Evolutionary conservation across 192 early-diverging fungal genomes (phyloP).

Genomic region (Coemansia sp.): DNA sequence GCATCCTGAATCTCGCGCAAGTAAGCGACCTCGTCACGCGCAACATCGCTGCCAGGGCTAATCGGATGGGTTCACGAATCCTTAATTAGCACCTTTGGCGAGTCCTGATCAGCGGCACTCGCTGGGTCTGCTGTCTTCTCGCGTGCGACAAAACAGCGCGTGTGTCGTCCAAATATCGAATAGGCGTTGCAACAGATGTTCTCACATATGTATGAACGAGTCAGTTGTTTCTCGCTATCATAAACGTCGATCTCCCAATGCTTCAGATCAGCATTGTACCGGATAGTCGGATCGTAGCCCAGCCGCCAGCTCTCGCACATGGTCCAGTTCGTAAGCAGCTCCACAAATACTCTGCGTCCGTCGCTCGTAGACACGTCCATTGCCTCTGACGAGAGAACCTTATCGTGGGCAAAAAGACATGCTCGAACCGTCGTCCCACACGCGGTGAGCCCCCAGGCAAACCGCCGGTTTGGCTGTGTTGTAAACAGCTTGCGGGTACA

Average conservation of each 20-base stretch:
- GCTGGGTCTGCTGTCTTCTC: neutral
- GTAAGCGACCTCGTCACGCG: constrained; percentile 6
- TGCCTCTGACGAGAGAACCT: neutral
- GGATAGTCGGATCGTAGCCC: constrained; percentile 6
- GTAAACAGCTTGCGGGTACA: constrained; percentile 15
- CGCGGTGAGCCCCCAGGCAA: constrained; percentile 24
- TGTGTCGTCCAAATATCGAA: constrained; percentile 10
- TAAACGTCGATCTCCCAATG: constrained; percentile 1
- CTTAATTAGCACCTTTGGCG: constrained; percentile 4
- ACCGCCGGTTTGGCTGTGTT: constrained; percentile 9
- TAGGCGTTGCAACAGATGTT: neutral
- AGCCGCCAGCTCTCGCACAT: neutral
- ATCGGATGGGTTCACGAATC: neutral
- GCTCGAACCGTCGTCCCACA: constrained; percentile 6
- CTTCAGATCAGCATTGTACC: neutral
- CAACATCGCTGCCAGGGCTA: neutral
- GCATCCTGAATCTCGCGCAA: neutral
- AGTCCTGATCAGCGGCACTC: neutral
- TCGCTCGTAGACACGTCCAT: constrained; percentile 6
- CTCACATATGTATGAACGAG: neutral
- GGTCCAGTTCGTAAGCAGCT: constrained; percentile 13
- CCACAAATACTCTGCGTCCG: constrained; percentile 2
- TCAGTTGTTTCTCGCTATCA: neutral
- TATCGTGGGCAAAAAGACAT: constrained; percentile 4
- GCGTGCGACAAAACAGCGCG: constrained; percentile 7